Evolutionary conservation across 2,329 filamentous ascomycete genomes (phyloP).

Genomic region (Bimuria novae-zelandiae): DNA sequence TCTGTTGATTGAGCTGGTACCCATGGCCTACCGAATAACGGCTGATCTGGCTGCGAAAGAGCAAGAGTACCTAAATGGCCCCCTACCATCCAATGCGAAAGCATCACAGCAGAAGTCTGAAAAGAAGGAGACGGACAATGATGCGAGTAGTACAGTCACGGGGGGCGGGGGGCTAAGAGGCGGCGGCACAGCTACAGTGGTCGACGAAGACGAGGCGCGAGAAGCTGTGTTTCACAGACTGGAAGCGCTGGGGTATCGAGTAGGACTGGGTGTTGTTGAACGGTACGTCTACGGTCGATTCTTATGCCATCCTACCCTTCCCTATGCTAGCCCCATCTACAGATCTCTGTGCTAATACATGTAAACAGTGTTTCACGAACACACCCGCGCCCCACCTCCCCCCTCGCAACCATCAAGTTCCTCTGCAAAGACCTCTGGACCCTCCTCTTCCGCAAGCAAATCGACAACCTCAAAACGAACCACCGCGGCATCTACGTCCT

Average conservation of each 20-base stretch:
- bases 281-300: too few species aligned
- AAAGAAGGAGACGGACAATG: slow-evolving; percentile 22
- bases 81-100: slow-evolving; percentile 12
- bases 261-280: slow-evolving; percentile 90
- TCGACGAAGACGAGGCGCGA: slow-evolving; percentile 79
- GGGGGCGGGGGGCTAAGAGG: slow-evolving; percentile 22
- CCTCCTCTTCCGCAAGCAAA: slow-evolving; percentile 91
- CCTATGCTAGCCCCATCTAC: not conserved
- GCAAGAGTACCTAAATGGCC: slow-evolving; percentile 43
- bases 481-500: slow-evolving; percentile 95
- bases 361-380: slow-evolving; percentile 74
- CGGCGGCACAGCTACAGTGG: slow-evolving; percentile 25
- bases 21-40: slow-evolving; percentile 85
- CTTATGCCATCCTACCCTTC: not conserved
- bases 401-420: slow-evolving; percentile 96
- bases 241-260: slow-evolving; percentile 84
- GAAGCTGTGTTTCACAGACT: slow-evolving; percentile 86
- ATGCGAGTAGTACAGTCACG: slow-evolving; percentile 32
- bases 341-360: not conserved
- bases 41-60: slow-evolving; percentile 67
- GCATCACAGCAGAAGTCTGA: slow-evolving; percentile 21
- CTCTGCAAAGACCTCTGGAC: slow-evolving; percentile 98
- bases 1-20: slow-evolving; percentile 94
- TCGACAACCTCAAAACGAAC: slow-evolving; percentile 98
- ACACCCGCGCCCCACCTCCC: slow-evolving; percentile 85